Evolutionary conservation across 1,284 basidiomycete species (phyloP), one percentile per base, ranked within the genome.

Genomic region (Kwoniella shivajii): DNA sequence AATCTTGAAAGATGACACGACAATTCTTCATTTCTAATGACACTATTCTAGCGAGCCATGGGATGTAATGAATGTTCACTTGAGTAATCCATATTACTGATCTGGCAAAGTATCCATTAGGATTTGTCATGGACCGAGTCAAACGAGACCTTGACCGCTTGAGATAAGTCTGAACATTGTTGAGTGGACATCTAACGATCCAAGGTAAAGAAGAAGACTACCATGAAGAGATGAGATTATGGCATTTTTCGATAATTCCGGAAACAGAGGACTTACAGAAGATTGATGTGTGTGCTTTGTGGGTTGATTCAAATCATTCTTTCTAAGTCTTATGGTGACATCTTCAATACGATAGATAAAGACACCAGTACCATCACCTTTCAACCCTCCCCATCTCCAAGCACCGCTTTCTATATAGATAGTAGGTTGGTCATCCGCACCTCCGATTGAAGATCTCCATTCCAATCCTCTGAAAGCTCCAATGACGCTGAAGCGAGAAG

Each of bases 1-100:
- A 50, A n/a, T 73, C 72, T 24, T 74, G 71, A 26, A 72, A 50
- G 50, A 74, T 65, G 56, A 77, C 46, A 3, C 68, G 63, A 29
- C 67, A 59, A 44, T 72, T 66, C 30, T 57, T 43, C 24, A 78
- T 46, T 30, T 69, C 64, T 20, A 77, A 26, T 0, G 72, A 72
- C 16, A 78, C 18, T 33, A 75, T 47, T 16, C 65, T 56, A 16
- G 67, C 65, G 43, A 76, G 39, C 18, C 60, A 63, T 3, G 71
- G 64, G 49, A 69, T 74, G 53, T 78, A 70, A 41, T 74, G 67
- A 9, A 75, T 60, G 36, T 67, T 36, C 4, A 72, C 51, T 49
- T 69, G 65, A 6, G 67, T 50, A 37, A 52, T 16, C n/a, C 29
- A 57, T 10, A 54, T 50, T 31, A 55, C 18, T 30, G 49, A 55